Conservation (phyloP, 805 yeast species). For the Cyberlindnera nakhonratchasimensis region DNA sequence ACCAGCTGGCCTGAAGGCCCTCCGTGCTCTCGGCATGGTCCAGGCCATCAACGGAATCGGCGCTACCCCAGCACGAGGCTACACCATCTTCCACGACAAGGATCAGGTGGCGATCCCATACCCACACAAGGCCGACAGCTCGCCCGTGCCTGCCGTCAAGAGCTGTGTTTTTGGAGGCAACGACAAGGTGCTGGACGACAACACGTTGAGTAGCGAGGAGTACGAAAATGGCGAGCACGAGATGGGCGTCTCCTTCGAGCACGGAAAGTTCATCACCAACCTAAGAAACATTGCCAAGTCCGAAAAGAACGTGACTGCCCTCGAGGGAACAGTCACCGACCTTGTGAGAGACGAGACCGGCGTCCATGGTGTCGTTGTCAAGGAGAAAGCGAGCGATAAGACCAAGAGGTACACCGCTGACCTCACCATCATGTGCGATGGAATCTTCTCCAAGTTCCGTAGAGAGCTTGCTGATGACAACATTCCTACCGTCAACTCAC, state of each 20-base stretch:
- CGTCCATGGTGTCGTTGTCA: constrained; percentile 76
- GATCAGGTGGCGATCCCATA: constrained; percentile 61
- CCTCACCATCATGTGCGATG: constrained; percentile 82
- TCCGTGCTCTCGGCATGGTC: constrained; percentile 78
- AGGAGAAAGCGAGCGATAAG: constrained; percentile 36
- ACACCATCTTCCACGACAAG: constrained; percentile 67
- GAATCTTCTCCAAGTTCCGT: constrained; percentile 90
- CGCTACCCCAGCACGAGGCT: constrained; percentile 76
- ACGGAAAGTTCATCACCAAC: constrained; percentile 81
- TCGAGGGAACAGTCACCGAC: constrained; percentile 81
- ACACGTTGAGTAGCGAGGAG: constrained; percentile 43
- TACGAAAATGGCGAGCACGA: constrained; percentile 59
- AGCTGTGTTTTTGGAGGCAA: constrained; percentile 55
- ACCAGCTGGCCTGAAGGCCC: constrained; percentile 91
- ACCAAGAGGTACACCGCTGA: constrained; percentile 46
- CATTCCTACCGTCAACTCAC: constrained; percentile 69
- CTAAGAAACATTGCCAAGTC: constrained; percentile 64
- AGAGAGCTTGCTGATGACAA: constrained; percentile 60
- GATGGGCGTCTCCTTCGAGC: constrained; percentile 86
- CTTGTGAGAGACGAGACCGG: constrained; percentile 52
- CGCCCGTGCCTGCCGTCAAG: constrained; percentile 47
- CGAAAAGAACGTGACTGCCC: constrained; percentile 71
- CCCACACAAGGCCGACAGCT: constrained; percentile 55
- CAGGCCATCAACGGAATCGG: constrained; percentile 70
- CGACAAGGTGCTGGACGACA: constrained; percentile 50